A percentile compares a stretch with the other conserved stretches of the same genome.
phyloP scores from a whole-genome alignment of 2,329 filamentous ascomycete species.

The Fusarium proliferatum region DNA sequence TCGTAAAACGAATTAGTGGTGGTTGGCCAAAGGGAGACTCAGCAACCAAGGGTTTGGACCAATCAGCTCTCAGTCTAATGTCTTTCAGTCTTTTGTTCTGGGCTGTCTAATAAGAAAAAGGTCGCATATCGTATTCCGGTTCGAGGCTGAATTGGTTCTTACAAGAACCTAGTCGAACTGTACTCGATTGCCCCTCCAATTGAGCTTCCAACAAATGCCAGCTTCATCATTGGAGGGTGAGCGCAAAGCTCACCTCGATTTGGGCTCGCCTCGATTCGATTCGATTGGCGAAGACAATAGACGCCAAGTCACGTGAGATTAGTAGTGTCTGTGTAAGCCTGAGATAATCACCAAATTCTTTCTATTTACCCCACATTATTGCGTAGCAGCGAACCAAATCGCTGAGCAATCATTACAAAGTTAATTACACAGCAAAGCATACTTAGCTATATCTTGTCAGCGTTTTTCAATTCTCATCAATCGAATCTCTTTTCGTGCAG shows the following conservation, averaged over 20 bases:
- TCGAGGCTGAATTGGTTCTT: background rate
- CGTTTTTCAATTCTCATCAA: conserved; percentile 42
- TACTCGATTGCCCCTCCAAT: background rate
- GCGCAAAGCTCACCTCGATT: background rate
- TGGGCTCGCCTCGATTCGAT: background rate
- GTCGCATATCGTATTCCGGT: background rate
- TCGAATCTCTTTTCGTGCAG: conserved; percentile 17
- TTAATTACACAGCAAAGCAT: conserved; percentile 14
- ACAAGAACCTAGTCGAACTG: background rate
- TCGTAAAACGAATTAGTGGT: conserved; percentile 1
- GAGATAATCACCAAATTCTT: conserved; percentile 29
- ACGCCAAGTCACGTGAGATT: conserved; percentile 22
- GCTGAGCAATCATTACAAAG: conserved; percentile 43
- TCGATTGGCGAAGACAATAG: background rate
- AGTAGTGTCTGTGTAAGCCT: conserved; percentile 32
- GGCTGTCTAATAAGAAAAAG: background rate
- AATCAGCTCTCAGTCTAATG: background rate
- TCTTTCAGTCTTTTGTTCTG: background rate
- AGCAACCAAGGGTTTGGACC: conserved; percentile 13
- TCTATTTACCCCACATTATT: background rate
- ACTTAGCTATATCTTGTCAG: conserved; percentile 43
- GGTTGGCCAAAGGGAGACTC: conserved; percentile 19
- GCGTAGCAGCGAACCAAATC: conserved; percentile 27
- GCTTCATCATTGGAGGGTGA: background rate
- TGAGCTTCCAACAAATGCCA: conserved; percentile 3